Evolutionary conservation across 1,284 basidiomycete species (phyloP), one percentile per base, ranked within the genome.

Genomic region (Pascua sp.): DNA sequence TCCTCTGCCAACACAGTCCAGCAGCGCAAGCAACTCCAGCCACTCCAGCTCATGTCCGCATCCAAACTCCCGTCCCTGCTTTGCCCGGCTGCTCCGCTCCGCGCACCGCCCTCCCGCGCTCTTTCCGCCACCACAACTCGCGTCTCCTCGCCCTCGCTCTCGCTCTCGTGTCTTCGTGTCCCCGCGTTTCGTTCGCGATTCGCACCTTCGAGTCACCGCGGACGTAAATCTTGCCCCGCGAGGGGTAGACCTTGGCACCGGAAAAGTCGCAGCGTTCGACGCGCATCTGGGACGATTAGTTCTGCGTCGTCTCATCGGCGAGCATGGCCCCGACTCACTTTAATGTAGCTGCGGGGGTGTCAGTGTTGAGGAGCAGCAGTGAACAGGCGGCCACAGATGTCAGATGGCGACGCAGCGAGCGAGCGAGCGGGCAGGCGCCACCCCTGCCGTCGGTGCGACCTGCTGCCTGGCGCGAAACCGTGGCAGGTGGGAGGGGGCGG

Each of bases 181-280:
- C 42, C 42, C 37, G 16, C 49, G 15, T 12, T 42, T 51, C 16
- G 42, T 40, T 40, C 47, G 24, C 24, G 42, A 47, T 48, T 32
- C 85, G 73, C 64, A 93, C 91, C 83, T 95, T 96, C 82, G 88
- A 91, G 85, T 97, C 93, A 68, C 90, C 89, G 69, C 93, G 90
- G 78, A 97, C 91, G 80, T 94, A 96, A 69, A 92, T 85, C 78
- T 90, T 90, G 77, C 93, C 93, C 88, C 88, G 92, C 80, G 85
- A 86, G 69, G 93, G 93, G 86, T 96, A 97, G 84, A 97, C 93
- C 79, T 89, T 89, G 85, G 83, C 91, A 73, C 91, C 90, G 72
- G 91, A 93, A 84, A 96, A 96, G 65, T 88, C 88, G 83, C 95
- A 94, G 81, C 91, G 89, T 82, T 97, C 93, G 82, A 94, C 86